Evolutionary conservation across 352 stramenopile species (phyloP), one percentile per base, ranked within the genome.

Genomic region (Globisporangium takayamanum): DNA sequence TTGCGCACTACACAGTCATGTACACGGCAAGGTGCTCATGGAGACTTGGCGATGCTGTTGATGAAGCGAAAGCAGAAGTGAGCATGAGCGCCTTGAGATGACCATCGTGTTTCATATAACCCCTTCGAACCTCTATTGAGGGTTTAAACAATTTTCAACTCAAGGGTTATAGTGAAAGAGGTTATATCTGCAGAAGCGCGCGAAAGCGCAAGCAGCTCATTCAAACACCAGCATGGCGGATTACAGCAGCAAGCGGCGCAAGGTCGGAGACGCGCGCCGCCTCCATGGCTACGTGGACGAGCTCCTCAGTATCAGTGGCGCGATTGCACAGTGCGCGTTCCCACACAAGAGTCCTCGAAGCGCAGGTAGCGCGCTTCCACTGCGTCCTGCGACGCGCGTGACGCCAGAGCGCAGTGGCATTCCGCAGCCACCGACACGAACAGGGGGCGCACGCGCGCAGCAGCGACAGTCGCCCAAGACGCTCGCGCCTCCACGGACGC

Each of bases 231-330:
- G 41, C 49, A 63, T 63, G 50, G 46, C 50, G 33, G 57, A 63
- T 15, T 36, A 39, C 33, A 39, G 33, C 33, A 39, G 53, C n/a
- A 78, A 78, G 55, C 70, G 70, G 2, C 62, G 44, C 5, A 69
- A 66, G 5, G 26, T 63, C 46, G 28, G 57, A 6, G 64, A 68
- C 25, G 59, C 59, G 26, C 69, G 59, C 41, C 64, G 53, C 50
- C 60, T 81, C 37, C 64, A 68, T 60, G 56, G 66, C 25, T 76
- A 66, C 55, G 70, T 64, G 11, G 61, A 62, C 20, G 68, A 81
- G 15, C 63, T 81, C 3, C 57, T 61, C 20, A 54, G 57, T 0
- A 53, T 77, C 28, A 54, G 68, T 28, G 50, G 60, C 18, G 64
- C 63, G 5, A 67, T 81, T 22, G 63, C 57, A 10, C 63, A 60